Evolutionary conservation across 2,329 filamentous ascomycete genomes (phyloP).

Genomic region (Madurella mycetomatis): DNA sequence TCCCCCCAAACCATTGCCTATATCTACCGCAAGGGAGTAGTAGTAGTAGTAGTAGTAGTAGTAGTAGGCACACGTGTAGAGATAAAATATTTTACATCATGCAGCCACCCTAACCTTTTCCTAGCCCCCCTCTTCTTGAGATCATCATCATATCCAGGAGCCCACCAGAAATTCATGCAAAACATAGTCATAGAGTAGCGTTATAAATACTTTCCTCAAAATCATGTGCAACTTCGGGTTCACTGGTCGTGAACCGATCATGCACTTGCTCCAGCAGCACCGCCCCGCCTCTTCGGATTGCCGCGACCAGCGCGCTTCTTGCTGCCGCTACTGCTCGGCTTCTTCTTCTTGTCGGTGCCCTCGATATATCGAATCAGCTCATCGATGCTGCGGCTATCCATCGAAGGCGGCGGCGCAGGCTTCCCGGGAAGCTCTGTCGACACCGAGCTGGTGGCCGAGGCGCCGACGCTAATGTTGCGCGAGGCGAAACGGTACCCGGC

Average conservation of each 20-base stretch:
- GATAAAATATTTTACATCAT: not conserved
- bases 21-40: not conserved
- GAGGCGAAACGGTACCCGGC: constrained; percentile 65
- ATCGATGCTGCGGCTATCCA: constrained; percentile 83
- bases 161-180: not conserved
- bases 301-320: constrained; percentile 17
- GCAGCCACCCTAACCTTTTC: not conserved
- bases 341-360: constrained; percentile 52
- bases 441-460: constrained; percentile 33
- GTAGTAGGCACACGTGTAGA: not conserved
- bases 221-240: not conserved
- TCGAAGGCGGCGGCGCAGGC: constrained; percentile 33
- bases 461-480: constrained; percentile 57
- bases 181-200: not conserved
- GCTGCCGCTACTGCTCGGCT: constrained; percentile 1
- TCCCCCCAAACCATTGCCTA: not conserved
- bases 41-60: too few species aligned
- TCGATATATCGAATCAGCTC: constrained; percentile 95
- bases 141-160: not conserved
- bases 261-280: constrained; percentile 9
- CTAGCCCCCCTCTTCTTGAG: not conserved
- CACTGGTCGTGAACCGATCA: not conserved
- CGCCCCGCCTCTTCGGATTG: constrained; percentile 22
- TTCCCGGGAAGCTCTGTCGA: constrained; percentile 33
- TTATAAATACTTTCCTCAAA: not conserved